phyloP scores from a whole-genome alignment of 495 filamentous ascomycete species.

The Lasiosphaeriaceae sp. region DNA sequence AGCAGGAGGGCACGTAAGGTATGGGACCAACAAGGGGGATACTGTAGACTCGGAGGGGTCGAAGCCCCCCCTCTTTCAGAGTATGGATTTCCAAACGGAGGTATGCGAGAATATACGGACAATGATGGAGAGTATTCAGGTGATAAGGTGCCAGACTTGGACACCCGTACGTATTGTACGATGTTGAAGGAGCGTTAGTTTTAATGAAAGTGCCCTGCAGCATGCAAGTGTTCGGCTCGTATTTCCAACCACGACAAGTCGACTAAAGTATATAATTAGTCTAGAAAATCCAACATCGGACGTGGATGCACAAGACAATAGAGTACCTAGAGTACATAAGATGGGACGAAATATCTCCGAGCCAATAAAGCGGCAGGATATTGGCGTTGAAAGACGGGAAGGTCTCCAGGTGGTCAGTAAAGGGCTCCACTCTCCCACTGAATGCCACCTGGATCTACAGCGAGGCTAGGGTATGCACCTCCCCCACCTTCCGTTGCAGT shows the following conservation, averaged over 20 bases:
- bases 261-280: neutral
- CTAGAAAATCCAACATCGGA: neutral
- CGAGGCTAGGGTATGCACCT: neutral
- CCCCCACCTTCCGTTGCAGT: conserved; percentile 7
- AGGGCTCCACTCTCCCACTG: too few relatives aligned
- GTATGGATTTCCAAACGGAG: too few relatives aligned
- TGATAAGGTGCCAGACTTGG: too few relatives aligned
- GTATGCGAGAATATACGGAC: too few relatives aligned
- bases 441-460: neutral
- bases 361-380: neutral
- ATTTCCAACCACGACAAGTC: neutral
- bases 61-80: too few relatives aligned
- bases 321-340: too few relatives aligned
- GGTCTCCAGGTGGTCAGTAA: too few relatives aligned
- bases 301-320: neutral
- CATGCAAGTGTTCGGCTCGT: neutral
- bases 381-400: neutral
- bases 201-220: neutral
- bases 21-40: too few relatives aligned
- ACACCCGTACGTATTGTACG: too few relatives aligned
- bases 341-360: neutral
- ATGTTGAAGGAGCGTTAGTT: neutral
- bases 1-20: too few relatives aligned
- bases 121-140: too few relatives aligned
- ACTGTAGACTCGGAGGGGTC: too few relatives aligned